These are phyloP conservation scores for Jaltomata sinuosa DNA, from an alignment of 257 asterid species.

Conservation along the genomic window DNA sequence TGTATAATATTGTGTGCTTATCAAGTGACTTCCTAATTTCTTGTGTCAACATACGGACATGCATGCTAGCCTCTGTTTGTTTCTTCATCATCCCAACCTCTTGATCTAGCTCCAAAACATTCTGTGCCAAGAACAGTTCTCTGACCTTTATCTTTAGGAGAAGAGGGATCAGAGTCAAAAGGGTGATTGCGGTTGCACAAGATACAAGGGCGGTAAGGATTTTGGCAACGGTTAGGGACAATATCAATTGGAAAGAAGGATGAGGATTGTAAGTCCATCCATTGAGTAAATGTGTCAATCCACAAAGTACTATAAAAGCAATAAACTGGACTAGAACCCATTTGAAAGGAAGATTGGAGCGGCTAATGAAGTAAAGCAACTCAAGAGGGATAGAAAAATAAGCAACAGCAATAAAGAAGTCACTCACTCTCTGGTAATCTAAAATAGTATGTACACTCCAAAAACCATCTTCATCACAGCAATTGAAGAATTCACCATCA, in stretches of 20 bases:
- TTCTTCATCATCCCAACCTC: slow-evolving; percentile 42
- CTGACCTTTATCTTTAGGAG: slow-evolving; percentile 35
- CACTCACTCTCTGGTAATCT: slow-evolving; percentile 29
- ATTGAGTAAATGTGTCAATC: slow-evolving; percentile 36
- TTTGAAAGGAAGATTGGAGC: slow-evolving; percentile 35
- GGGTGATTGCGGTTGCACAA: slow-evolving; percentile 44
- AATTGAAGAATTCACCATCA: slow-evolving; percentile 18
- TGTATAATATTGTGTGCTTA: slow-evolving; percentile 32
- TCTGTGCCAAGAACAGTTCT: slow-evolving; percentile 31
- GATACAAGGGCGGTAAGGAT: slow-evolving; percentile 37
- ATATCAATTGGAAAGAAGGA: slow-evolving; percentile 30
- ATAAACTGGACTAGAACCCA: slow-evolving; percentile 38
- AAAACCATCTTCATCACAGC: slow-evolving; percentile 35
- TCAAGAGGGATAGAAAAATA: slow-evolving; percentile 39
- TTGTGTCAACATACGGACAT: slow-evolving; percentile 35
- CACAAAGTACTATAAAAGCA: slow-evolving; percentile 37
- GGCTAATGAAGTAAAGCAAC: slow-evolving; percentile 33
- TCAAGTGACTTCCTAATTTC: slow-evolving; percentile 39
- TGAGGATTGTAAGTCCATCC: slow-evolving; percentile 31
- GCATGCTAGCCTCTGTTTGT: slow-evolving; percentile 36
- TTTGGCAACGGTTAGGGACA: slow-evolving; percentile 33
- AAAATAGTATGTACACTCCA: slow-evolving; percentile 26
- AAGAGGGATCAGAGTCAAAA: slow-evolving; percentile 28
- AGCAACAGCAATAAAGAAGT: slow-evolving; percentile 39
- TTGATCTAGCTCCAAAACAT: slow-evolving; percentile 38